phyloP scores from a whole-genome alignment of 2,329 filamentous ascomycete genomes.

The Salinomyces thailandicus region DNA sequence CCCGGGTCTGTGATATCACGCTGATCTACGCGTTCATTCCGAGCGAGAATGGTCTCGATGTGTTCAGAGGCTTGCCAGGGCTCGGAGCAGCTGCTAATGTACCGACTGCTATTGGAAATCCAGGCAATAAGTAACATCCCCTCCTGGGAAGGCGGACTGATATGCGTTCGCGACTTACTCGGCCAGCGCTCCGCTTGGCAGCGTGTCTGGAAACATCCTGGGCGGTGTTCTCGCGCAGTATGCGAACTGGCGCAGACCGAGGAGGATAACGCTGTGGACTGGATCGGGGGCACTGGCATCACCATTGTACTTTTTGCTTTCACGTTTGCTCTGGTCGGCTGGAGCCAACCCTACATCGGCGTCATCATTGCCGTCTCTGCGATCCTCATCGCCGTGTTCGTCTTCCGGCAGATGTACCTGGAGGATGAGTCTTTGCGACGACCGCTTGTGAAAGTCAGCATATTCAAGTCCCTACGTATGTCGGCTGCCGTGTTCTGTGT shows the following conservation, averaged over 20 bases:
- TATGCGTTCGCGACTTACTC: slow-evolving; percentile 57
- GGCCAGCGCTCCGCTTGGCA: slow-evolving; percentile 54
- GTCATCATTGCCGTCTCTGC: slow-evolving; percentile 49
- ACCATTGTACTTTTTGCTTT: slow-evolving; percentile 53
- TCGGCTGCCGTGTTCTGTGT: slow-evolving; percentile 55
- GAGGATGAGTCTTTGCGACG: slow-evolving; percentile 41
- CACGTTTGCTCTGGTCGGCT: slow-evolving; percentile 57
- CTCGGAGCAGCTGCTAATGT: slow-evolving; percentile 60
- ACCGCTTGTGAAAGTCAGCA: slow-evolving; percentile 56
- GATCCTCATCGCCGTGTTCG: slow-evolving; percentile 46
- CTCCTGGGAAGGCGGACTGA: slow-evolving; percentile 57
- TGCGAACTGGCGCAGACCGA: slow-evolving; percentile 39
- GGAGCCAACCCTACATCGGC: slow-evolving; percentile 53
- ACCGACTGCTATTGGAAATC: slow-evolving; percentile 59
- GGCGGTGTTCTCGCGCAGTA: slow-evolving; percentile 55
- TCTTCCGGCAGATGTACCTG: slow-evolving; percentile 51
- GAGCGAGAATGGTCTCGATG: slow-evolving; percentile 57
- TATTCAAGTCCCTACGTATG: slow-evolving; percentile 51
- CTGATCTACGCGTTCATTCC: slow-evolving; percentile 53
- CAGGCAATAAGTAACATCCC: slow-evolving; percentile 58
- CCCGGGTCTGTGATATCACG: slow-evolving; percentile 51
- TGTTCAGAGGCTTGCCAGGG: slow-evolving; percentile 57
- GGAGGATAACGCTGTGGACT: slow-evolving; percentile 48
- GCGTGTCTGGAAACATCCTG: slow-evolving; percentile 54
- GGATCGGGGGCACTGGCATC: slow-evolving; percentile 54